Conservation (phyloP, 1,139 yeast genomes). For the Saccharomycopsis hybrid region DNA sequence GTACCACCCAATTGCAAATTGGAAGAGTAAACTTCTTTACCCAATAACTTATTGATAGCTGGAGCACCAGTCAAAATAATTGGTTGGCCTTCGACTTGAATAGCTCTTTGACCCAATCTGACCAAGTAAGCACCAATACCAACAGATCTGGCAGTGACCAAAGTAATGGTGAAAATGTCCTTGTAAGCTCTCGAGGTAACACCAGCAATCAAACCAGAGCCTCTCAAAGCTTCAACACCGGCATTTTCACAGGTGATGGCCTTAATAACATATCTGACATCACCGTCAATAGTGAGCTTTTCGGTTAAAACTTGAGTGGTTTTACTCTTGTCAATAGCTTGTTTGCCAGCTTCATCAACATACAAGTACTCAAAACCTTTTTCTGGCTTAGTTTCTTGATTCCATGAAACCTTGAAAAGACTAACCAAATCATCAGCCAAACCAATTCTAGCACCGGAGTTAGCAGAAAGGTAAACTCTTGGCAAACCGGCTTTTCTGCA, state of each 20-base stretch:
- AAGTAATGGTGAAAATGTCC: conserved; percentile 91
- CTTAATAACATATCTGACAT: conserved; percentile 71
- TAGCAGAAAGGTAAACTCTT: conserved; percentile 90
- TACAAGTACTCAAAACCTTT: conserved; percentile 90
- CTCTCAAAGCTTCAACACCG: conserved; percentile 97
- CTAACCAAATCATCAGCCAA: conserved; percentile 94
- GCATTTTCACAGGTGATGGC: conserved; percentile 93
- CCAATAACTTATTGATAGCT: conserved; percentile 91
- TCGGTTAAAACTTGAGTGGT: conserved; percentile 66
- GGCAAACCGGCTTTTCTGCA: conserved; percentile 92
- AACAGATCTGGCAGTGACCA: conserved; percentile 97
- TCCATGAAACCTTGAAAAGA: conserved; percentile 89
- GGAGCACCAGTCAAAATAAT: conserved; percentile 98
- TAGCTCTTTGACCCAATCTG: conserved; percentile 96
- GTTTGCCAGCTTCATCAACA: conserved; percentile 63
- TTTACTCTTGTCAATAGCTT: conserved; percentile 50
- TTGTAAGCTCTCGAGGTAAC: conserved; percentile 96
- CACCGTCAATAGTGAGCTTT: conserved; percentile 76
- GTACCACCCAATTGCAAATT: conserved; percentile 98
- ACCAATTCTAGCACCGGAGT: conserved; percentile 98
- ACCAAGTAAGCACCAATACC: conserved; percentile 99
- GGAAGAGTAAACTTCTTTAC: conserved; percentile 94
- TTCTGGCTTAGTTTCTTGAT: conserved; percentile 61
- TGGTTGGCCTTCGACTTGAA: conserved; percentile 98
- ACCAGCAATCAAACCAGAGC: conserved; percentile 98